Evolutionary conservation across 192 early-diverging fungal species (phyloP), one percentile per base, ranked within the genome.

Genomic region (Linnemannia hyalina): DNA sequence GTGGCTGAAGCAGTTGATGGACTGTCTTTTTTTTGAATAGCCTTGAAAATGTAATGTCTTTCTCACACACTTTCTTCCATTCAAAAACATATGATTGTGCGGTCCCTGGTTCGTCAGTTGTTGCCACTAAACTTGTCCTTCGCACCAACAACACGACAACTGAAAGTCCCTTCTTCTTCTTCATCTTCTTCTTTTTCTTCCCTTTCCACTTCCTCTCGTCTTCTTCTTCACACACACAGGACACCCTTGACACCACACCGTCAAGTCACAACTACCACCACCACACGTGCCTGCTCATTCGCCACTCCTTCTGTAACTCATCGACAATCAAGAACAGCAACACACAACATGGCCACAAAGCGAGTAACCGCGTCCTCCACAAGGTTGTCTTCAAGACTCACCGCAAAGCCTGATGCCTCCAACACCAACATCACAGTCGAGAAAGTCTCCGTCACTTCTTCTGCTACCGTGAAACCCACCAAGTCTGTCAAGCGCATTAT

Each of bases 51-150:
- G n/a, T n/a, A n/a, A n/a, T n/a, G n/a, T n/a, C n/a, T n/a, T 40
- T 40, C 3, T 40, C 18, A 1, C 35, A 35, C 35, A 35, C 4
- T 52, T 65, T 26, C 26, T 26, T 26, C 7, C 22, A 0, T 26
- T 4, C 1, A n/a, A 57, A 26, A 57, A 57, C 52, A 57, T 35
- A 35, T 35, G 35, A 35, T 35, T 35, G 35, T 32, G 6, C 35
- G 7, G 70, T 18, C 35, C 36, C 47, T 71, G 77, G 55, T 77
- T 82, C 73, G 81, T 22, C 63, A 20, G 57, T 42, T 74, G 44
- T 82, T 82, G 81, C 81, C 81, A 82, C 81, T 76, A 82, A 82
- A 73, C 46, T 36, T 47, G 42, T 35, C 47, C 2, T 11, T 23
- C 9, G 9, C 54, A 4, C 44, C 23, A 22, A 10, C 23, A 22